Conservation (phyloP, 345 rosid species). For the Camelina neglecta region DNA sequence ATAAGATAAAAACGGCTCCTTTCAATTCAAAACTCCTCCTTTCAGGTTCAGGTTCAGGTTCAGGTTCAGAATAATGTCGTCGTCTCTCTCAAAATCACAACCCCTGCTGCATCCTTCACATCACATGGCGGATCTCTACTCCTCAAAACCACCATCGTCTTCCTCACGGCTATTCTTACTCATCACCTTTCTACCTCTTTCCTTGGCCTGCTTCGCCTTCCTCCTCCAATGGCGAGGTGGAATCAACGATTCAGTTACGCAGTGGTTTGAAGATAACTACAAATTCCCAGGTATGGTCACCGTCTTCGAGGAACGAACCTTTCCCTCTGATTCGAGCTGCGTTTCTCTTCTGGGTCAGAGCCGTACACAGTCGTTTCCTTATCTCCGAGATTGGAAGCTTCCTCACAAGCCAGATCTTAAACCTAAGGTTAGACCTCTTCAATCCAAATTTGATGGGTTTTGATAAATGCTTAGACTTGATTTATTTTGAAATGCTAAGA, state of each 20-base stretch:
- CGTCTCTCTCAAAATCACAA: slow-evolving; percentile 24
- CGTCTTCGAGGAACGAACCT: slow-evolving; percentile 12
- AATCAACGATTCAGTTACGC: slow-evolving; percentile 46
- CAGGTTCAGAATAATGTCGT: neutral
- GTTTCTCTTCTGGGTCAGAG: slow-evolving; percentile 63
- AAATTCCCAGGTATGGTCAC: slow-evolving; percentile 61
- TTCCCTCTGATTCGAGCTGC: slow-evolving; percentile 51
- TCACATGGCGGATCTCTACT: slow-evolving; percentile 53
- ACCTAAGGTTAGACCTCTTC: slow-evolving; percentile 58
- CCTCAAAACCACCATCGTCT: slow-evolving; percentile 43
- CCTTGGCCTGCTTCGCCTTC: slow-evolving; percentile 67
- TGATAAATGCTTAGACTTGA: neutral
- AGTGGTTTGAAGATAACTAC: slow-evolving; percentile 49
- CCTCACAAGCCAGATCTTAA: slow-evolving; percentile 58
- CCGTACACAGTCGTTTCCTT: slow-evolving; percentile 64
- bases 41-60: slow-evolving; percentile 22
- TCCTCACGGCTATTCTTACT: slow-evolving; percentile 54
- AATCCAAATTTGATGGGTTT: neutral
- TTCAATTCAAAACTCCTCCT: slow-evolving; percentile 20
- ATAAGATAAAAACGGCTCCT: slow-evolving; percentile 31
- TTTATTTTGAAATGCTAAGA: neutral
- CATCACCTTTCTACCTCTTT: slow-evolving; percentile 58
- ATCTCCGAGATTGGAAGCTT: slow-evolving; percentile 65
- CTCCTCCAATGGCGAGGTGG: slow-evolving; percentile 76
- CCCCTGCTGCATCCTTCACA: slow-evolving; percentile 12